Evolutionary conservation across 176 grass and related monocot species (phyloP).

Genomic region (Oryza officinalis): DNA sequence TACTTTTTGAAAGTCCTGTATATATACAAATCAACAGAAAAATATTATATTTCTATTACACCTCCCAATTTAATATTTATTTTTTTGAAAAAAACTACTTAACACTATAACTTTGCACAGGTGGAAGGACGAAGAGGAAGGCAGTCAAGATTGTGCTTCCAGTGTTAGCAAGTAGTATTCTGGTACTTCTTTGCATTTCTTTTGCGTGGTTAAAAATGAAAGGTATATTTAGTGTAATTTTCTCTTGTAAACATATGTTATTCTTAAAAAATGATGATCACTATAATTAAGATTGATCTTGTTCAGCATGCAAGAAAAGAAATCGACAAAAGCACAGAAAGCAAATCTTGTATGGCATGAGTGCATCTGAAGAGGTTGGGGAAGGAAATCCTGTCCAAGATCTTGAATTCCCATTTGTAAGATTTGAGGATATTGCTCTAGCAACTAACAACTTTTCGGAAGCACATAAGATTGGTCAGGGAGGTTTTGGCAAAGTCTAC

Average conservation of each 20-base stretch:
- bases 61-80: neutral
- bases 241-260: neutral
- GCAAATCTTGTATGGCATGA: neutral
- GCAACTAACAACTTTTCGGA: constrained; percentile 29
- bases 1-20: no score
- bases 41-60: no score
- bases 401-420: constrained; percentile 21
- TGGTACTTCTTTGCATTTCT: constrained; percentile 11
- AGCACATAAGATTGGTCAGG: constrained; percentile 20
- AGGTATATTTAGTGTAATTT: neutral
- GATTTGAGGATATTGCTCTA: constrained; percentile 4
- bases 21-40: no score
- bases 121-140: neutral
- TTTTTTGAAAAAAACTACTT: neutral
- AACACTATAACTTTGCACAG: neutral
- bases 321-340: constrained; percentile 12
- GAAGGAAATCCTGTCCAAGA: neutral
- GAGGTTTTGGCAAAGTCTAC: constrained; percentile 43
- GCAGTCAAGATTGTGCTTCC: constrained; percentile 25
- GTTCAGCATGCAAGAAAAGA: neutral
- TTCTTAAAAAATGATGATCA: neutral
- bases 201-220: constrained; percentile 15
- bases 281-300: neutral
- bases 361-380: neutral
- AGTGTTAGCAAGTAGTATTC: neutral